phyloP scores from a whole-genome alignment of 1,139 yeast species.

The Scheffersomyces titani region DNA sequence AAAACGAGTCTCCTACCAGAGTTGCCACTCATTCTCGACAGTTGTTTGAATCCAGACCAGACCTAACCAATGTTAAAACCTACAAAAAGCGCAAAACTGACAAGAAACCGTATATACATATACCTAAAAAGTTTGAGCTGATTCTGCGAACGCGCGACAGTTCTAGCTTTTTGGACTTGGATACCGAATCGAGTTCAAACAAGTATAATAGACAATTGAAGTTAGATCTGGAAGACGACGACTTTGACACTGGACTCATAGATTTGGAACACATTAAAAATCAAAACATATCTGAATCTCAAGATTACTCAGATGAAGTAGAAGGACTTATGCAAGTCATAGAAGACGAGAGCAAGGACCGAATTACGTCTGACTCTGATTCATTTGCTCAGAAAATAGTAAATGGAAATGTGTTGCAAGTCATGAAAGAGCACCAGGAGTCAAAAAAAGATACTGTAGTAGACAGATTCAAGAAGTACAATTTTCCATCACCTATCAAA shows the following conservation, averaged over 20 bases:
- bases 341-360: slow-evolving; percentile 2
- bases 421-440: slow-evolving; percentile 13
- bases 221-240: neutral
- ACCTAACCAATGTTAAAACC: neutral
- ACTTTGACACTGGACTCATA: neutral
- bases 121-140: neutral
- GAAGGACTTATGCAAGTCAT: slow-evolving; percentile 3
- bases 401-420: slow-evolving; percentile 11
- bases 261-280: neutral
- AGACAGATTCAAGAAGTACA: slow-evolving; percentile 19
- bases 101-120: neutral
- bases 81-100: neutral
- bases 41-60: neutral
- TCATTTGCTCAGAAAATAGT: slow-evolving; percentile 7
- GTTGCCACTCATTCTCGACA: neutral
- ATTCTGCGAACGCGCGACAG: neutral
- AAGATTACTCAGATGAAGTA: slow-evolving; percentile 1
- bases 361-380: slow-evolving; percentile 1
- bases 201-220: neutral
- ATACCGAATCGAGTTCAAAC: neutral
- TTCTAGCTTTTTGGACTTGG: neutral
- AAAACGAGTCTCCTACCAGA: neutral
- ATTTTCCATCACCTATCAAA: slow-evolving; percentile 29
- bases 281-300: neutral
- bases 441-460: slow-evolving; percentile 15